These are phyloP conservation scores for Venturia effusa DNA, from an alignment of 2,329 filamentous ascomycete genomes.

Conservation along the genomic window DNA sequence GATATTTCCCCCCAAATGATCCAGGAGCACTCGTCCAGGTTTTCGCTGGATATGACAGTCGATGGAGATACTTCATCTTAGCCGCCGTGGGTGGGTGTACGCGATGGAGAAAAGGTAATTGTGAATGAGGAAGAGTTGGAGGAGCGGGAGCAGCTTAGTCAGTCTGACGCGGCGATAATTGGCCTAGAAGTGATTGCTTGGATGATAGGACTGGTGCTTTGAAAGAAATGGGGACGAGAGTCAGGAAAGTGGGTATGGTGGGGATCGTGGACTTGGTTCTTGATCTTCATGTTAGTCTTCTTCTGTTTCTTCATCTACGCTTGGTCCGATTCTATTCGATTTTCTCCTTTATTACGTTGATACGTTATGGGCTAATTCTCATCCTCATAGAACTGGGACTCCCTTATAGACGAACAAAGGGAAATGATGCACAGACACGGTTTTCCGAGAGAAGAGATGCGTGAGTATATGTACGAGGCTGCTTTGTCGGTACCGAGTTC, in stretches of 20 bases:
- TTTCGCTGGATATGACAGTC: background rate
- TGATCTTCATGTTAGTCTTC: background rate
- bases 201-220: background rate
- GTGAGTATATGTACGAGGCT: conserved; percentile 8
- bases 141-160: background rate
- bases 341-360: background rate
- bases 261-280: conserved; percentile 9
- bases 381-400: background rate
- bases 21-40: background rate
- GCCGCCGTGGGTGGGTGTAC: background rate
- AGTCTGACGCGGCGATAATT: conserved; percentile 4
- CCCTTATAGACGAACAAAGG: background rate
- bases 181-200: conserved; percentile 9
- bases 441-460: conserved; percentile 10
- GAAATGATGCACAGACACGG: conserved; percentile 7
- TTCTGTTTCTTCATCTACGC: background rate
- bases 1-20: conserved; percentile 6
- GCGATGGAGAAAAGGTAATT: background rate
- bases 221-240: background rate
- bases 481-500: conserved; percentile 4
- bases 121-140: background rate
- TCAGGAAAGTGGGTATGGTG: conserved; percentile 2
- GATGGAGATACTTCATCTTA: background rate
- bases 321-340: background rate
- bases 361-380: background rate